Percentiles rank a stretch among this genome's conserved stretches.
Conservation (phyloP, 2,329 filamentous ascomycete genomes). For the Penicillium sp. region DNA sequence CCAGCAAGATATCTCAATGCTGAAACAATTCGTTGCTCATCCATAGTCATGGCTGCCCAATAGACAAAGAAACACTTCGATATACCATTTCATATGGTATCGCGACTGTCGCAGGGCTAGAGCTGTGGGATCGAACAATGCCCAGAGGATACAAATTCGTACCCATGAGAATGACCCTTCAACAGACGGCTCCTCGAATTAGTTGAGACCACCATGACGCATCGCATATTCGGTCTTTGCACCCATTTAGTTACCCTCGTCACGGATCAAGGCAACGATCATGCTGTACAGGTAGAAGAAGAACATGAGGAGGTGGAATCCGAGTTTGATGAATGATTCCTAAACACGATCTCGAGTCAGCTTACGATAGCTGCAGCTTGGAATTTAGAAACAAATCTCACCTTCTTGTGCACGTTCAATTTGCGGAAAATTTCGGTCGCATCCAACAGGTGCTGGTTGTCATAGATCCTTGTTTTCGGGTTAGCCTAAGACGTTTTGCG, state of each 20-base stretch:
- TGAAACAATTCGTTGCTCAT: constrained; percentile 18
- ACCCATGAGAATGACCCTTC: constrained; percentile 2
- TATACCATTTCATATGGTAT: constrained; percentile 14
- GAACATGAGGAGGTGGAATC: constrained; percentile 99
- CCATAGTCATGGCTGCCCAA: constrained; percentile 7
- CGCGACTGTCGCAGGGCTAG: neutral
- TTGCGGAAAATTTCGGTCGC: constrained; percentile 99
- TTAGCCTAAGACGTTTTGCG: constrained; percentile 19
- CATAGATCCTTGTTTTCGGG: constrained; percentile 70
- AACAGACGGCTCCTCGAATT: constrained; percentile 13
- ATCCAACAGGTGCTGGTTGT: constrained; percentile 95
- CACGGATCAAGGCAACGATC: constrained; percentile 94
- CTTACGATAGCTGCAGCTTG: neutral
- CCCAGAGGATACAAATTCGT: neutral
- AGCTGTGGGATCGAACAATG: neutral
- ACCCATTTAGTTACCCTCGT: constrained; percentile 75
- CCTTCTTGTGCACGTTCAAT: constrained; percentile 98
- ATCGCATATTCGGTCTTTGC: constrained; percentile 41
- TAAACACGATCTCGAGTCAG: constrained; percentile 39
- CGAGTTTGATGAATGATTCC: constrained; percentile 99
- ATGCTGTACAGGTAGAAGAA: constrained; percentile 99
- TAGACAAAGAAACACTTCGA: constrained; percentile 1
- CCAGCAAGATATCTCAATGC: constrained; percentile 16
- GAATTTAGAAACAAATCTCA: constrained; percentile 35
- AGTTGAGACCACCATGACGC: constrained; percentile 34